Evolutionary conservation across 352 stramenopile species (phyloP).

Genomic region (Globisporangium okanoganense): DNA sequence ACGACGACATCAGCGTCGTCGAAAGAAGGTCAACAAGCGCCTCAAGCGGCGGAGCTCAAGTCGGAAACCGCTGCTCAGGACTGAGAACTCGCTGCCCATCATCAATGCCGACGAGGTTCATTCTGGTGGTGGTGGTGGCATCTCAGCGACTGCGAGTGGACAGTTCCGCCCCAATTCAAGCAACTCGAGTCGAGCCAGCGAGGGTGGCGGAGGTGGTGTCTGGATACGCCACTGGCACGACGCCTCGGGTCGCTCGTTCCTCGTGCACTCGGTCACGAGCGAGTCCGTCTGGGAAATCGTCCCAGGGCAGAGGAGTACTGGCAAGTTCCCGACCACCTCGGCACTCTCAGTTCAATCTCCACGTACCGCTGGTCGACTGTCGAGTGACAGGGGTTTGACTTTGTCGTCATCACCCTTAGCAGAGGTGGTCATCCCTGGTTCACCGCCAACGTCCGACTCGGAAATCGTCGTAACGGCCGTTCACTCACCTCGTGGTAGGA

Average conservation of each 20-base stretch:
- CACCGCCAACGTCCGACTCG: constrained; percentile 29
- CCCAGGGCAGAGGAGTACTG: not conserved
- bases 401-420: not conserved
- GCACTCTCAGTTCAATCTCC: not conserved
- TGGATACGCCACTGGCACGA: constrained; percentile 72
- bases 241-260: constrained; percentile 40
- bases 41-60: not conserved
- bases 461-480: constrained; percentile 29
- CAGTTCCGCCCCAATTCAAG: not conserved
- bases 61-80: constrained; percentile 7
- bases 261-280: constrained; percentile 64
- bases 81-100: constrained; percentile 12
- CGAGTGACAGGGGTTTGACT: not conserved
- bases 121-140: constrained; percentile 1
- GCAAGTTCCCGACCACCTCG: constrained; percentile 7
- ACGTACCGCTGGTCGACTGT: not conserved
- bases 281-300: constrained; percentile 73
- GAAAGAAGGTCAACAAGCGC: constrained; percentile 1
- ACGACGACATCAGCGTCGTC: not conserved
- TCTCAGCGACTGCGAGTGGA: not conserved
- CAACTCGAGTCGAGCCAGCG: constrained; percentile 16
- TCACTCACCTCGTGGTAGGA: not conserved
- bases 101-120: constrained; percentile 21
- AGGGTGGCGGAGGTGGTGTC: constrained; percentile 16
- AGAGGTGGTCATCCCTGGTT: constrained; percentile 8